These are phyloP conservation scores for Tricholomella constricta DNA, from an alignment of 768 basidiomycete genomes.

Conservation along the genomic window DNA sequence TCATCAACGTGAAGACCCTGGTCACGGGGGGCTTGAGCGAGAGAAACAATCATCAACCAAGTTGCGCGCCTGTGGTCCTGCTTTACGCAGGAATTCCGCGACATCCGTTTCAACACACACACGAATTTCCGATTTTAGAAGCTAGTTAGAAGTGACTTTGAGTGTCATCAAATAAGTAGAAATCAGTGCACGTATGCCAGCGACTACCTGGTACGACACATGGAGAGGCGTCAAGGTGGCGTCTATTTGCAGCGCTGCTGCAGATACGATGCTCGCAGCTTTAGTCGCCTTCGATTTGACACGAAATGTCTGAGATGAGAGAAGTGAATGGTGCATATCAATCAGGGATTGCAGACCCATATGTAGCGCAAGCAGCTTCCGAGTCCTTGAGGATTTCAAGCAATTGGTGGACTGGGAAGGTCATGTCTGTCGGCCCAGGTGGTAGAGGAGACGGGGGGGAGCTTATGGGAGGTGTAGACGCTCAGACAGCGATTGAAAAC, in stretches of 20 bases:
- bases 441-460: no score
- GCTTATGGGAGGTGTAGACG: no score
- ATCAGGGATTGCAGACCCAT: constrained; percentile 16
- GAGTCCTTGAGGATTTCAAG: not conserved
- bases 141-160: not conserved
- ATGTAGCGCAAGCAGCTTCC: constrained; percentile 7
- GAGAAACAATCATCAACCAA: not conserved
- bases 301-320: constrained; percentile 21
- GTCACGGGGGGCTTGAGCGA: not conserved
- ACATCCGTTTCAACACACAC: constrained; percentile 35
- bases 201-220: constrained; percentile 9
- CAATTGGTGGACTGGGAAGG: not conserved
- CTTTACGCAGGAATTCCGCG: constrained; percentile 42
- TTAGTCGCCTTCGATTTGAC: constrained; percentile 16
- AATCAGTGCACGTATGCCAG: constrained; percentile 9
- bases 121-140: constrained; percentile 20
- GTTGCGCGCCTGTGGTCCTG: constrained; percentile 31
- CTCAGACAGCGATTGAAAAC: no score
- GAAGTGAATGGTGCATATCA: constrained; percentile 23
- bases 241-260: constrained; percentile 28
- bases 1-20: constrained; percentile 34
- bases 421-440: not conserved
- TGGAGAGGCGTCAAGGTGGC: constrained; percentile 20
- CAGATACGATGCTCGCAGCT: constrained; percentile 18
- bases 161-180: not conserved